These are phyloP conservation scores for Schoenoplectus triqueter DNA, from an alignment of 202 grass and related monocot species.

Conservation along the genomic window DNA sequence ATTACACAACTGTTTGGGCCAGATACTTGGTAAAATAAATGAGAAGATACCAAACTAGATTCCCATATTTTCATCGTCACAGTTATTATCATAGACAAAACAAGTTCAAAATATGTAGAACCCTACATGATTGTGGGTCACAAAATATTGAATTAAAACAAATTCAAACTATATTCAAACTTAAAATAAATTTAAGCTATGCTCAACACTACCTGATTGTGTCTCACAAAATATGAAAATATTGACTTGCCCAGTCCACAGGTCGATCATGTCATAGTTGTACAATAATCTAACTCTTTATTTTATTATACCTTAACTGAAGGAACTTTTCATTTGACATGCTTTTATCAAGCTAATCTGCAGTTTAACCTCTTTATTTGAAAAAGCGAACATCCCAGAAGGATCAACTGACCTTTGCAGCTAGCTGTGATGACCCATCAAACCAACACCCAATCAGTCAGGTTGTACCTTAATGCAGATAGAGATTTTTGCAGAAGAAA, in stretches of 20 bases:
- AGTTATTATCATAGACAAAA: not conserved
- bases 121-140: not conserved
- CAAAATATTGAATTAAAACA: not conserved
- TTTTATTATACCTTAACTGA: not conserved
- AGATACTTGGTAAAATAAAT: not conserved
- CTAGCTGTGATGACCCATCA: not conserved
- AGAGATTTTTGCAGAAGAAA: not conserved
- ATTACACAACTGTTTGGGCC: not conserved
- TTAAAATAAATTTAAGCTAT: not conserved
- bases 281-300: conserved; percentile 1
- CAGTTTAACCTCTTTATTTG: conserved; percentile 21
- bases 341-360: not conserved
- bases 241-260: not conserved
- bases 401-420: not conserved
- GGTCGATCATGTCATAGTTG: not conserved
- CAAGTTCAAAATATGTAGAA: not conserved
- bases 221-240: not conserved
- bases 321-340: conserved; percentile 8
- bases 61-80: not conserved
- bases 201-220: not conserved
- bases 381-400: not conserved
- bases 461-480: not conserved
- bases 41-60: not conserved
- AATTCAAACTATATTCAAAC: too few relatives aligned
- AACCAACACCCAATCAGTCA: not conserved